phyloP scores from a whole-genome alignment of 176 grass and related monocot species.

The Aegilops speltoides region DNA sequence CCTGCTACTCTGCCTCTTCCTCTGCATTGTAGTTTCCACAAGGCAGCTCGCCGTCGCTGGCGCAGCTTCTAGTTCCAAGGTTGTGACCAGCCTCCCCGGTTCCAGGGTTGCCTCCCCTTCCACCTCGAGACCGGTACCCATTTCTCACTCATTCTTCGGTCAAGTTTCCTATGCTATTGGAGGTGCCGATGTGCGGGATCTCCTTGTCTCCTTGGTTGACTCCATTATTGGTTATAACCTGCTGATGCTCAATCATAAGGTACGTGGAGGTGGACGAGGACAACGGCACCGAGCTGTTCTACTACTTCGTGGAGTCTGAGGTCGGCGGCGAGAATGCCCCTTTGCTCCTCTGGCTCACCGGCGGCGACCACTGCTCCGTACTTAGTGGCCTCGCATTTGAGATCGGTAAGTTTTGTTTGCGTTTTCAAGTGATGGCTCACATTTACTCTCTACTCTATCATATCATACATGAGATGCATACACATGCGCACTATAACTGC shows the following conservation, averaged over 20 bases:
- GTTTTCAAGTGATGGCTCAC: not conserved
- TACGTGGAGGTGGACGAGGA: constrained; percentile 55
- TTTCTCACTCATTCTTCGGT: not conserved
- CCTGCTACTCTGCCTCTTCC: not conserved
- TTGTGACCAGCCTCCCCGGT: constrained; percentile 56
- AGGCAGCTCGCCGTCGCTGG: not conserved
- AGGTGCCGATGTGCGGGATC: too few species aligned
- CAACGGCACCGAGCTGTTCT: constrained; percentile 57
- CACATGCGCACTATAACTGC: not conserved
- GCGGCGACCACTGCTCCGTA: constrained; percentile 53
- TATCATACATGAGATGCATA: too few species aligned
- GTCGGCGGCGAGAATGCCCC: not conserved
- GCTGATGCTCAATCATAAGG: not conserved
- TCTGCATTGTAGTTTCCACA: not conserved
- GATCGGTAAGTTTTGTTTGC: constrained; percentile 31
- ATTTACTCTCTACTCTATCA: not conserved
- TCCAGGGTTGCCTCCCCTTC: constrained; percentile 46
- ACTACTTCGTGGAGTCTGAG: constrained; percentile 63
- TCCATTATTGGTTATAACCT: not conserved
- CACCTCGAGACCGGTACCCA: constrained; percentile 51
- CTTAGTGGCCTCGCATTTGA: constrained; percentile 52
- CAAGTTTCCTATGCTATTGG: not conserved
- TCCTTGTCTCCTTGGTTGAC: not conserved
- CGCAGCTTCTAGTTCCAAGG: not conserved
- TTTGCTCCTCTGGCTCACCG: constrained; percentile 65